Base-by-base conservation (phyloP, 495 filamentous ascomycete species). In the Acidomyces sp. region DNA sequence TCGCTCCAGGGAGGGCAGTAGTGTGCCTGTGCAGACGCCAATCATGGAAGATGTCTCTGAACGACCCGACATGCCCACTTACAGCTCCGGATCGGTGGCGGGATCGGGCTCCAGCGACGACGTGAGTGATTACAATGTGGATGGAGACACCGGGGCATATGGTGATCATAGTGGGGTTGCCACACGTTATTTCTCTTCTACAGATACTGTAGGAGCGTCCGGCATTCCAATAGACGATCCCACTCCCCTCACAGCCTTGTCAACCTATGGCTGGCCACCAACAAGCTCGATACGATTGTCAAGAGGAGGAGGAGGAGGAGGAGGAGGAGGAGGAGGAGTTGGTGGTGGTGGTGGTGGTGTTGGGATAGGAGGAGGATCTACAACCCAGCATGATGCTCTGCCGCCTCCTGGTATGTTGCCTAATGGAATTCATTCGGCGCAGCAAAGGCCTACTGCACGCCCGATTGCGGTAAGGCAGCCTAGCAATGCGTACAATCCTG, bases 401-500 rank as follows among this genome's bases (percentile, higher is more conserved):
- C 42, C 29, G 3, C 24, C 12, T 2, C 36, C 40, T 12, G 15
- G 19, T n/a, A 17, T 51, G 19, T 20, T 42, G 15, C 36, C 47
- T 23, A 51, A 43, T 23, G 48, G 48, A 3, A 16, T 51, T 26
- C 47, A 50, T 25, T 39, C 24, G 25, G 18, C 40, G 17, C 32
- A 37, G 18, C 36, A 34, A 21, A 24, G 43, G 21, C 43, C 42
- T 2, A n/a, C n/a, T n/a, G 13, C 29, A 6, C 36, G 48, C 12
- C 48, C 48, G 4, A 7, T n/a, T 2, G 23, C 40, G 15, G 10
- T 25, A 5, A 22, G 48, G 15, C 11, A 18, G 19, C 79, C 78
- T 2, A 82, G 77, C 16, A 79, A 68, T 50, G 82, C 80, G 28
- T 85, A 85, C 54, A 75, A 76, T n/a, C 80, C 80, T 25, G 66